Conservation (phyloP, 2,329 filamentous ascomycete species). For the Fonsecaea nubica region DNA sequence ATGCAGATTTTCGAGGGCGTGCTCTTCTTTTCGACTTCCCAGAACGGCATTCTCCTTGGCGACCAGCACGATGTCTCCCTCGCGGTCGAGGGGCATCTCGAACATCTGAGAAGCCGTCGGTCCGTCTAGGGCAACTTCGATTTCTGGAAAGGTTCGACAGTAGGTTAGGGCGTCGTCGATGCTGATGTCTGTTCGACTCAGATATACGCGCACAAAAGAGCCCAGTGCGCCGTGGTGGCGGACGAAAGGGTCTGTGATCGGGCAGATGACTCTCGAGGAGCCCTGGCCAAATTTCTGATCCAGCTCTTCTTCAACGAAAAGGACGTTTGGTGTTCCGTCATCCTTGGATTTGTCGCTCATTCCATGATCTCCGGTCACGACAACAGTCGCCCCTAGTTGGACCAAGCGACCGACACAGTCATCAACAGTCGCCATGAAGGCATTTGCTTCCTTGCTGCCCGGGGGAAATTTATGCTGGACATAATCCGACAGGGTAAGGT, state of each 20-base stretch:
- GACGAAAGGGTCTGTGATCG: slow-evolving; percentile 55
- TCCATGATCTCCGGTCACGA: slow-evolving; percentile 53
- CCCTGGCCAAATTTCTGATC: slow-evolving; percentile 43
- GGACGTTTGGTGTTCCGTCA: slow-evolving; percentile 47
- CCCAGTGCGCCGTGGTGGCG: slow-evolving; percentile 54
- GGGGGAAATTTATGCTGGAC: slow-evolving; percentile 55
- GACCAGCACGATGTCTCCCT: slow-evolving; percentile 52
- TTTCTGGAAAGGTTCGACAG: slow-evolving; percentile 43
- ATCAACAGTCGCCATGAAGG: slow-evolving; percentile 49
- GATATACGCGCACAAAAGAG: slow-evolving; percentile 51
- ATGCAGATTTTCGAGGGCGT: slow-evolving; percentile 46
- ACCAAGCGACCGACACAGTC: slow-evolving; percentile 44
- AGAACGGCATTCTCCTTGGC: slow-evolving; percentile 48
- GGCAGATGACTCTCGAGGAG: slow-evolving; percentile 51
- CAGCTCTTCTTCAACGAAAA: slow-evolving; percentile 51
- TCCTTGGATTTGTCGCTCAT: slow-evolving; percentile 51
- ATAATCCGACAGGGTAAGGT: slow-evolving; percentile 55
- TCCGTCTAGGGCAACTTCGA: slow-evolving; percentile 45
- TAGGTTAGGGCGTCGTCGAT: slow-evolving; percentile 44
- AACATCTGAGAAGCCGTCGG: slow-evolving; percentile 46
- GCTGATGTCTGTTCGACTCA: slow-evolving; percentile 38
- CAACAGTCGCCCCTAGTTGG: slow-evolving; percentile 48
- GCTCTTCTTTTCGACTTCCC: slow-evolving; percentile 46
- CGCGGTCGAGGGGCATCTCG: slow-evolving; percentile 51
- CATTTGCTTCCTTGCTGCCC: slow-evolving; percentile 46